Evolutionary conservation across 208 protist species (phyloP), one percentile per base, ranked within the genome.

Genomic region (Trypanosoma cruzi): DNA sequence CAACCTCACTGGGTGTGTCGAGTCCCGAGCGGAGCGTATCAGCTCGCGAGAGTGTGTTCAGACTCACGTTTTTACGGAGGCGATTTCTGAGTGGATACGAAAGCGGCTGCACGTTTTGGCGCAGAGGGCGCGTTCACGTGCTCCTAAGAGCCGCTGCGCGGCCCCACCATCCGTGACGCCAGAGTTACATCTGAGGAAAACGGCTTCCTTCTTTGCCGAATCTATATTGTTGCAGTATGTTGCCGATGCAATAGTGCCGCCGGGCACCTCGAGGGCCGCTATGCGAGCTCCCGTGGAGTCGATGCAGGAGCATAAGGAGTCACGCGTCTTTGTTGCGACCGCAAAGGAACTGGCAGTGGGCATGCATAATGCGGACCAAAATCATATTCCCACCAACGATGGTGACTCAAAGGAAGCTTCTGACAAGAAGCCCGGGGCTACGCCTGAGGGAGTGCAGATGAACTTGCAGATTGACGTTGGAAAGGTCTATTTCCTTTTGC

Each of bases 31-130:
- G 1, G 86, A 91, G 58, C 68, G 53, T 49, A 70, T 92, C 50
- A 83, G 77, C 63, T 96, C 90, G 56, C 85, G 86, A 2, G 87
- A 96, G 77, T 96, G 90, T 71, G 86, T 96, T 20, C 80, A 89
- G 58, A 84, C 82, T 48, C 84, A 96, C 53, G 86, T 77, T 34
- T 74, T 96, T 0, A 92, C 85, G 28, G 86, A 88, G 63, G 65
- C 79, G 46, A 93, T 96, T 63, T 88, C 88, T 1, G 75, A 84
- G 48, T 32, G 49, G 4, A 54, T 96, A 44, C 77, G 79, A 62
- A 46, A 46, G 36, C 60, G 74, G 32, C 68, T 96, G 57, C 81
- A 80, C 13, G 61, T 61, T 52, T 79, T 77, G 68, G 87, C 86
- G 4, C 66, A 80, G 10, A 59, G 63, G n/a, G 88, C 90, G 0